A percentile compares a stretch with the other conserved stretches of the same genome.
phyloP scores from a whole-genome alignment of 1,284 basidiomycete species.

The Fomitopsis betulina region DNA sequence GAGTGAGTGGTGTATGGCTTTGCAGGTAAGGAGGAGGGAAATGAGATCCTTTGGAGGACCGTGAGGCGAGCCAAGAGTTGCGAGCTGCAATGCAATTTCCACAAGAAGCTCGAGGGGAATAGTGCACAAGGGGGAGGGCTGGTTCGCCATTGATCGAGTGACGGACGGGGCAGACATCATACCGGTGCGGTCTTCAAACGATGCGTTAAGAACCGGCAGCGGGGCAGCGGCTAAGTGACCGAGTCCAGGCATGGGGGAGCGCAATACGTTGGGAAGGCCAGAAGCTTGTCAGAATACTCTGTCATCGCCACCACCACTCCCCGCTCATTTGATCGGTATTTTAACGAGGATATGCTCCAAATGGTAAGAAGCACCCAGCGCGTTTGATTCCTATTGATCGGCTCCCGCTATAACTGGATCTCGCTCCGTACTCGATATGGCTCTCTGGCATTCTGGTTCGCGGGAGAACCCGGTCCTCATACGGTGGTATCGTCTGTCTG shows the following conservation, averaged over 20 bases:
- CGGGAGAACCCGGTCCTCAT: not conserved
- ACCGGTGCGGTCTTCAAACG: not conserved
- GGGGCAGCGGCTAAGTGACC: not conserved
- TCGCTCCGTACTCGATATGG: not conserved
- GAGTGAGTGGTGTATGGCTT: conserved; percentile 39
- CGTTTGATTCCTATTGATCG: not conserved
- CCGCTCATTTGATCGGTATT: not conserved
- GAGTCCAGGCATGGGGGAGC: not conserved
- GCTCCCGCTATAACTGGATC: not conserved
- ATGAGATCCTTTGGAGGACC: conserved; percentile 38
- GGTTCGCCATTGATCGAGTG: conserved; percentile 5
- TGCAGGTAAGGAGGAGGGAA: conserved; percentile 47
- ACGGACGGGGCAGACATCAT: not conserved
- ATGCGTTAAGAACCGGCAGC: not conserved
- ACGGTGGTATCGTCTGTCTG: not conserved
- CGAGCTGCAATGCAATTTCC: conserved; percentile 47
- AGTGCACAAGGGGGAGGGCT: conserved; percentile 17
- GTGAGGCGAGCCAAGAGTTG: conserved; percentile 32
- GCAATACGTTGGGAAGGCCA: not conserved
- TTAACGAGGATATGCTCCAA: not conserved
- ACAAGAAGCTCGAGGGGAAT: conserved; percentile 65
- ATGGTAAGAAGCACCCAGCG: not conserved
- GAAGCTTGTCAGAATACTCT: not conserved
- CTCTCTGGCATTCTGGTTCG: not conserved
- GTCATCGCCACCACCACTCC: conserved; percentile 1